phyloP scores from a whole-genome alignment of 163 green algal genomes.

The Coccomyxa subellipsoidea region DNA sequence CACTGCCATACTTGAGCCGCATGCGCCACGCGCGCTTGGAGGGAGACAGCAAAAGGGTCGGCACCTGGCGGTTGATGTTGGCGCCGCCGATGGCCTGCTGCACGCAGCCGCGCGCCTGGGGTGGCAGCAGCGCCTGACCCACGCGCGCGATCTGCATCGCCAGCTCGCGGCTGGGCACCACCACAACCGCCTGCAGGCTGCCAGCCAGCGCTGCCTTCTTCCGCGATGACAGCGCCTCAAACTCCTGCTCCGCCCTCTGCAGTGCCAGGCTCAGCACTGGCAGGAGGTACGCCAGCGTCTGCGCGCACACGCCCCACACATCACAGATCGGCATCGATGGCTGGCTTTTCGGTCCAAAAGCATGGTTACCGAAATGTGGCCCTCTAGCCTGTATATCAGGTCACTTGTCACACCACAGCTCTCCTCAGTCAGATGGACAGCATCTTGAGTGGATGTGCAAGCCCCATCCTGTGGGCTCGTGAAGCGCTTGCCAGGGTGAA shows the following conservation, averaged over 20 bases:
- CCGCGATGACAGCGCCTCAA: neutral
- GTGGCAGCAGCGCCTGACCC: slow-evolving; percentile 69
- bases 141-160: slow-evolving; percentile 95
- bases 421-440: too few species aligned
- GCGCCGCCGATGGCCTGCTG: slow-evolving; percentile 96
- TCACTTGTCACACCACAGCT: too few species aligned
- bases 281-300: slow-evolving; percentile 88
- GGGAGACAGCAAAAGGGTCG: neutral
- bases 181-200: slow-evolving; percentile 62
- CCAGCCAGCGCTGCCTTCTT: slow-evolving; percentile 25
- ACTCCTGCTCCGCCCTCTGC: slow-evolving; percentile 25
- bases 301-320: slow-evolving; percentile 19
- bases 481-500: too few species aligned
- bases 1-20: too few species aligned
- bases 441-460: too few species aligned
- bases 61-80: slow-evolving; percentile 69
- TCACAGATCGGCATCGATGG: too few species aligned
- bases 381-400: too few species aligned
- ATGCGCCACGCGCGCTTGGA: too few species aligned
- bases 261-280: slow-evolving; percentile 66
- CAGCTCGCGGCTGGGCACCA: slow-evolving; percentile 90
- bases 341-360: too few species aligned
- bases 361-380: too few species aligned
- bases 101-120: slow-evolving; percentile 56
- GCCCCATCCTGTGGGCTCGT: too few species aligned